Base-by-base conservation (phyloP, 1,284 basidiomycete genomes). In the Leccinum cinnamomeum region DNA sequence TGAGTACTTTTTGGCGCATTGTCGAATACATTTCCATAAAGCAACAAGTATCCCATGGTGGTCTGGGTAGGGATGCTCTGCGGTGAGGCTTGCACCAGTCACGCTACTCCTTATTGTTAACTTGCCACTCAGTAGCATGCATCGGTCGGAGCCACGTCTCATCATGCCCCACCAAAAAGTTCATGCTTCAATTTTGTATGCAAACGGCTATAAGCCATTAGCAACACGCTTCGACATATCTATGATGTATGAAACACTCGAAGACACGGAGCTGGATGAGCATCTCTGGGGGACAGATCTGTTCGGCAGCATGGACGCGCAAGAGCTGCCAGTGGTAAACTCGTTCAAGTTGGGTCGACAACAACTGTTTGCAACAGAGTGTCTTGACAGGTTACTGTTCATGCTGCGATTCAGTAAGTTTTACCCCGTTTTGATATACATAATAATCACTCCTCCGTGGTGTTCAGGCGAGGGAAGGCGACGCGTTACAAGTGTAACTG, bases 401-500 rank as follows among this genome's bases (percentile, higher is more conserved):
- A 53, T 53, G 51, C 51, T 53, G 3, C 64, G 66, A 63, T 73
- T 67, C 57, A 57, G 70, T 73, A 46, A 46, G 66, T 11, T 18
- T 3, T 28, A 39, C 16, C 23, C 8, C 3, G 1, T 5, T 58
- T 4, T 2, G 4, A 1, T 8, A 20, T 4, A 16, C 12, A 44
- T 44, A 20, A 10, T 57, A 0, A 50, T 4, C 6, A 25, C 10
- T 33, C 10, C 1, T 3, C 51, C 3, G 7, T 0, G 8, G 41
- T 48, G 6, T 48, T 46, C 39, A 75, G 72, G 56, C 46, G 72
- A 72, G 12, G 73, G 72, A 25, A 72, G 39, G 28, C 39, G 66
- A 39, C 62, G 63, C n/a, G 37, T 75, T 53, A 57, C 59, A 30
- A 62, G 59, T 2, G 62, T 66, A 3, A 46, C 35, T 3, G 0